Evolutionary conservation across 179 eudicot species (phyloP), one percentile per base, ranked within the genome.

Genomic region (Dionaea muscipula): DNA sequence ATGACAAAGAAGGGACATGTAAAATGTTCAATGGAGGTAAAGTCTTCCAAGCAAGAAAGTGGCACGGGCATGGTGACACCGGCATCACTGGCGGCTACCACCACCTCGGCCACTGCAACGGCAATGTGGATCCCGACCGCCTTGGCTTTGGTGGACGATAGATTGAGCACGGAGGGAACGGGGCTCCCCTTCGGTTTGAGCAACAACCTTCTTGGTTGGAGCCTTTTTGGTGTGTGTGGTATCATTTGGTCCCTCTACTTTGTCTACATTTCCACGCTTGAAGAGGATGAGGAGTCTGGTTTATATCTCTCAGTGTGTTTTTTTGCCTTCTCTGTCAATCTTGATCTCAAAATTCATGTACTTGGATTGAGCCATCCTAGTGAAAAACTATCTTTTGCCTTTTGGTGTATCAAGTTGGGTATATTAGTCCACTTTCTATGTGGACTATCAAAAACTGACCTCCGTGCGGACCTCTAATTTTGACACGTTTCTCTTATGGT

Each of bases 221-320:
- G 84, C 73, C 74, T 91, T 13, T 45, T 80, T 40, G 98, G 88
- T 20, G 78, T 87, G 48, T 80, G 80, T 51, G 98, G 67, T 26
- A 66, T 91, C 52, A 84, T 91, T 53, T 91, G 98, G 95, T 2
- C 91, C 49, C 65, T 91, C 62, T 91, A 84, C 75, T 33, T 73
- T 40, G 50, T 71, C 43, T 91, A 91, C 69, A 59, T 76, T 58
- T 70, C 81, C 13, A 33, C 67, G 37, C 91, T 91, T 65, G 94
- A 84, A 0, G 98, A 91, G 66, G 98, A 91, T 61, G 98, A 91
- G 60, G 98, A 91, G 22, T 91, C 98, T 33, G 98, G 95, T 2
- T 58, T 91, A 65, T 91, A 95, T 54, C 98, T 91, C 22, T 90
- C 11, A 38, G 15, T 13, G 11, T 5, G 11, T 12, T 12, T 5